Evolutionary conservation across 2,329 filamentous ascomycete genomes (phyloP), one percentile per base, ranked within the genome.

Genomic region (Ceratocystis ficicola): DNA sequence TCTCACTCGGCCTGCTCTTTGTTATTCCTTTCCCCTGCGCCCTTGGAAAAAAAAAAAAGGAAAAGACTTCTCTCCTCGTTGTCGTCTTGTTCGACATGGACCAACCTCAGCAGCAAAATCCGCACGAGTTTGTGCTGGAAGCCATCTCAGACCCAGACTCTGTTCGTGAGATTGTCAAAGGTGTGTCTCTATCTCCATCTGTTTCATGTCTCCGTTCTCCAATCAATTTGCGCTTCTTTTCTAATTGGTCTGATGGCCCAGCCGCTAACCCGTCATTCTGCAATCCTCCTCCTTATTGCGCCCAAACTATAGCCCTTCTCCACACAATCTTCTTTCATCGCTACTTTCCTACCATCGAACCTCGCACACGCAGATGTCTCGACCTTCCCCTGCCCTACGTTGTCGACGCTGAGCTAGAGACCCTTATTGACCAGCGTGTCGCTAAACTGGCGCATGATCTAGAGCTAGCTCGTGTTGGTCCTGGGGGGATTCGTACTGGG

Each of bases 311-410:
- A 95, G 93, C 89, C 69, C 89, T 96, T 74, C 83, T 97, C 62
- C 92, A 96, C 76, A 95, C 92, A 63, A 96, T 97, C 75, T 99
- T 97, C 84, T 97, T 97, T 82, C 92, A 96, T 79, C 88, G 94
- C 73, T 95, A 93, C 83, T 96, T 97, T 80, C 90, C 90, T 66
- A 86, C 90, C 67, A 83, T 96, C 71, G 80, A 84, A 52, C 93
- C 94, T 5, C 83, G 85, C 69, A 91, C 90, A 69, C 87, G 90
- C 77, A 92, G 96, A 73, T 86, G 96, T 69, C 86, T 96, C 70
- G 92, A 95, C 76, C 83, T 96, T 68, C 92, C 90, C 44, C 84
- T 97, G 32, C 92, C 94, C 63, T 89, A 89, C 72, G 88, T 97
- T 73, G 86, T 91, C 74, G 90, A 96, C 73, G 87, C 88, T 70